These are phyloP conservation scores for Pulveroboletus frians DNA, from an alignment of 768 basidiomycete species.

Conservation along the genomic window DNA sequence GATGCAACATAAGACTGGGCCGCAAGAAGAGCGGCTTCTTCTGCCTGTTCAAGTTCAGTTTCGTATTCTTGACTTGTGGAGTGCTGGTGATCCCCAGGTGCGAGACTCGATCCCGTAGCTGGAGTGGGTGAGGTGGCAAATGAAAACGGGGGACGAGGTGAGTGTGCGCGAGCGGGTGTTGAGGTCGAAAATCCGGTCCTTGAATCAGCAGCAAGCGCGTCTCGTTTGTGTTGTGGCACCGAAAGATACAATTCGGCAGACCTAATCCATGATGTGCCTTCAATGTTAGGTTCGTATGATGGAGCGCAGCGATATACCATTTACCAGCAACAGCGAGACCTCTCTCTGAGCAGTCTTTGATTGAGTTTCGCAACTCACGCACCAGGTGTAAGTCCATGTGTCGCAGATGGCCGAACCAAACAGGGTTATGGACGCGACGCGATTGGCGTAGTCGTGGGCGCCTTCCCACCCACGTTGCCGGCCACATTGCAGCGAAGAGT, in stretches of 20 bases:
- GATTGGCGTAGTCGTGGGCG: background rate
- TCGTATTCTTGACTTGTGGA: slow-evolving; percentile 35
- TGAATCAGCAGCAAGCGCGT: slow-evolving; percentile 21
- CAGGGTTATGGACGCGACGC: background rate
- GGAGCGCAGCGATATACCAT: slow-evolving; percentile 47
- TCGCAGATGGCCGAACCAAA: background rate
- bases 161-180: slow-evolving; percentile 48
- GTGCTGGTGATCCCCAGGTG: slow-evolving; percentile 11
- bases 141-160: slow-evolving; percentile 35
- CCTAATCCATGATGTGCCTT: slow-evolving; percentile 39
- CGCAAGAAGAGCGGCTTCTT: slow-evolving; percentile 67
- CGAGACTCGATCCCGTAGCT: slow-evolving; percentile 31
- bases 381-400: slow-evolving; percentile 48
- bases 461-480: slow-evolving; percentile 12
- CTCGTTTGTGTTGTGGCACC: slow-evolving; percentile 46
- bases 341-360: slow-evolving; percentile 69
- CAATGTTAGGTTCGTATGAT: slow-evolving; percentile 11
- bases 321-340: slow-evolving; percentile 68
- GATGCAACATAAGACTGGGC: slow-evolving; percentile 71
- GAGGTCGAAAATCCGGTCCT: slow-evolving; percentile 50
- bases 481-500: background rate
- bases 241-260: slow-evolving; percentile 71
- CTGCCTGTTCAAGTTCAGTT: slow-evolving; percentile 48
- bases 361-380: slow-evolving; percentile 54
- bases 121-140: slow-evolving; percentile 29